These are phyloP conservation scores for Zygosaccharomyces pseudobailii DNA, from an alignment of 1,139 yeast species.

Conservation along the genomic window DNA sequence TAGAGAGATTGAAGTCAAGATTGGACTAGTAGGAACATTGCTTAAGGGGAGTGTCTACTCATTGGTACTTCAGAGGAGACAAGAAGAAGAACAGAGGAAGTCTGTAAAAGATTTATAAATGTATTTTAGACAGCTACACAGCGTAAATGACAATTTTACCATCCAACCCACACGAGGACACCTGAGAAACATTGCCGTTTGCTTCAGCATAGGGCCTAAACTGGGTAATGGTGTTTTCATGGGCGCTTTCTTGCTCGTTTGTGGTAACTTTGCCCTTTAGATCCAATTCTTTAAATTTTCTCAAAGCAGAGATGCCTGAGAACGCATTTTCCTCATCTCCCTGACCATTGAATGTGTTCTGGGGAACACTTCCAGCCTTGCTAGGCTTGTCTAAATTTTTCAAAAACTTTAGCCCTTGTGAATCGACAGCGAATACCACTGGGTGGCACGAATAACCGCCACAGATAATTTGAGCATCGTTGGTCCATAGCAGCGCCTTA, in stretches of 20 bases:
- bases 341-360: constrained; percentile 38
- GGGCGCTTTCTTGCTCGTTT: constrained; percentile 61
- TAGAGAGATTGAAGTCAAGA: constrained; percentile 55
- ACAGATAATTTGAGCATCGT: constrained; percentile 63
- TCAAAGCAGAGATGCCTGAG: constrained; percentile 72
- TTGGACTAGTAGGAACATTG: constrained; percentile 60
- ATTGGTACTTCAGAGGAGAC: constrained; percentile 40
- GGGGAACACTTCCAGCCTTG: constrained; percentile 23
- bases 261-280: constrained; percentile 75
- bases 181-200: constrained; percentile 44
- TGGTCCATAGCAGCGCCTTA: constrained; percentile 64
- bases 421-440: constrained; percentile 71
- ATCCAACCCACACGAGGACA: constrained; percentile 78
- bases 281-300: constrained; percentile 94
- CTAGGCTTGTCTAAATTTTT: constrained; percentile 60
- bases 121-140: constrained; percentile 8
- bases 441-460: constrained; percentile 96
- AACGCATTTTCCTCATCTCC: constrained; percentile 59
- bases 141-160: constrained; percentile 76
- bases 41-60: constrained; percentile 69
- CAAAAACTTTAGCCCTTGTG: constrained; percentile 61
- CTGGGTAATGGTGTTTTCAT: constrained; percentile 83
- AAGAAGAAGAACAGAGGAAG: constrained; percentile 13
- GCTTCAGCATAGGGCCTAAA: constrained; percentile 43
- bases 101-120: not conserved